Evolutionary conservation across 116 monocot genomes (phyloP), one percentile per base, ranked within the genome.

Genomic region (Dioscorea cayenensis): DNA sequence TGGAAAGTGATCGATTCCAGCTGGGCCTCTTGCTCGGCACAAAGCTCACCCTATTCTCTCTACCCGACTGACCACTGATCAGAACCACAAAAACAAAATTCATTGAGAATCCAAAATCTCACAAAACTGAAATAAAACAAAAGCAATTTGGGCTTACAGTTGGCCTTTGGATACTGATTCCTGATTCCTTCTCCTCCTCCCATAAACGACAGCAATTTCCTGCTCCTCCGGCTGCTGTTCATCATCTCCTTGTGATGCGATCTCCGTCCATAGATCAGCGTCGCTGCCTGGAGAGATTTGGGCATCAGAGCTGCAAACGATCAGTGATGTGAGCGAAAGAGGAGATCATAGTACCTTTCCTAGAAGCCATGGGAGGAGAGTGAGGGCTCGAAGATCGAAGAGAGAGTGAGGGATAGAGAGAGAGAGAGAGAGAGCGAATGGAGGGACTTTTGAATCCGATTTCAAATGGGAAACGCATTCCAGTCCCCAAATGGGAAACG

Each of bases 1-100:
- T 90, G 43, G 87, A 92, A 35, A 96, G 92, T 36, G 90, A 90
- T 51, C 80, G 83, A 32, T 80, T 90, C 92, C 92, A 92, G 77
- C 92, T 90, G 7, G 78, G 71, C 63, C 87, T 77, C 81, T 78
- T 89, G 29, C 69, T 28, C 6, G 77, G 71, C 3, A 58, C 81
- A 62, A 81, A 77, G 66, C 85, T 82, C 64, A 77, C 66, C 66
- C 84, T 69, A 5, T 60, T 71, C 60, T 76, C 71, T 21, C 66
- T 69, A n/a, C 70, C 50, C 7, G 76, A 63, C 38, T 66, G 51
- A 67, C 49, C 71, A 64, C 83, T 83, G 66, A 62, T 23, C 14
- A 13, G 13, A 58, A 38, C 32, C 60, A 35, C 7, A 32, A 13
- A 37, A 23, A 62, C 29, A 76, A 49, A 64, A 19, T 5, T 12